Conservation (phyloP, 2,329 filamentous ascomycete genomes). For the Beauveria rudraprayagi region DNA sequence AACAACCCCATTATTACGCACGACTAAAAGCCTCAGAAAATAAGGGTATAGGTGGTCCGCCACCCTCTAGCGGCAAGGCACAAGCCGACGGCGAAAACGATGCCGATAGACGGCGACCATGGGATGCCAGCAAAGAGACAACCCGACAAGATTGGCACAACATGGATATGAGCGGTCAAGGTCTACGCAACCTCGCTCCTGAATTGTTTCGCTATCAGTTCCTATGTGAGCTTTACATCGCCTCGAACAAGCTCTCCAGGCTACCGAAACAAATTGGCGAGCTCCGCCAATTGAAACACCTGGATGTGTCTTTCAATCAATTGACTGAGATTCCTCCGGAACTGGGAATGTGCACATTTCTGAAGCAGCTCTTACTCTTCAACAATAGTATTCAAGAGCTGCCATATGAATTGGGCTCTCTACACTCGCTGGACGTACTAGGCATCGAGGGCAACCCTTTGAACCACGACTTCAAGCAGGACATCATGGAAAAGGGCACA, state of each 20-base stretch:
- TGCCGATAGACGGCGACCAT: slow-evolving; percentile 51
- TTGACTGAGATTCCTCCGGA: slow-evolving; percentile 76
- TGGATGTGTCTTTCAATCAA: slow-evolving; percentile 86
- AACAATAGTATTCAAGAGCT: slow-evolving; percentile 81
- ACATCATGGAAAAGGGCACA: slow-evolving; percentile 81
- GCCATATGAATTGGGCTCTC: slow-evolving; percentile 78
- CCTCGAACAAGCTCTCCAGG: slow-evolving; percentile 78
- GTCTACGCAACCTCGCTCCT: slow-evolving; percentile 70
- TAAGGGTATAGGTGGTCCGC: slow-evolving; percentile 52
- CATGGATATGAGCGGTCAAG: slow-evolving; percentile 93
- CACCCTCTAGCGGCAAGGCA: slow-evolving; percentile 39
- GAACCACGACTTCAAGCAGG: slow-evolving; percentile 65
- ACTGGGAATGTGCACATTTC: slow-evolving; percentile 91
- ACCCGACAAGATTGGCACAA: slow-evolving; percentile 83
- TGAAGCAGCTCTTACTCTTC: slow-evolving; percentile 79
- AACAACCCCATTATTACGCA: slow-evolving; percentile 63
- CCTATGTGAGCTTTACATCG: slow-evolving; percentile 84
- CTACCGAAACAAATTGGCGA: slow-evolving; percentile 77
- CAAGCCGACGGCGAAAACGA: slow-evolving; percentile 46
- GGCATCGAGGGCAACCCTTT: slow-evolving; percentile 90
- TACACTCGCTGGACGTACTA: slow-evolving; percentile 81
- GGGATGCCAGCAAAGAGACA: slow-evolving; percentile 57
- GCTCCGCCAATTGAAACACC: slow-evolving; percentile 69
- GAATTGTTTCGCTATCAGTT: slow-evolving; percentile 84
- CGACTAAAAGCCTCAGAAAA: slow-evolving; percentile 63